Evolutionary conservation across 306 rosid genomes (phyloP), one percentile per base, ranked within the genome.

Genomic region (Dryas alaskensis): DNA sequence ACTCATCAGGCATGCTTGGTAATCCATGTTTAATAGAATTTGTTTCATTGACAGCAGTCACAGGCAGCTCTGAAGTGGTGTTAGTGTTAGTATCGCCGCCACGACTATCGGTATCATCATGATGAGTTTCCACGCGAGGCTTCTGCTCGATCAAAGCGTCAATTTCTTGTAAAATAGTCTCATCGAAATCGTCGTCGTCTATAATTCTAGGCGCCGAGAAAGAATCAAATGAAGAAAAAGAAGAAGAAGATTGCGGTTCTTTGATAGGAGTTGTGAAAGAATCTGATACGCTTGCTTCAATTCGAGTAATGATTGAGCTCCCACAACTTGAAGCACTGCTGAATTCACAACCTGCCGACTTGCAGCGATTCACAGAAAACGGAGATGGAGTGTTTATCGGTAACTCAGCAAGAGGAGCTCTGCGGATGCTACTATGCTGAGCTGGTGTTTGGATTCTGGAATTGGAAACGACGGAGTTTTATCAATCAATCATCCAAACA

Each of bases 131-230:
- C 45, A 14, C 74, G 3, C 8, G 27, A 19, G 77, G 79, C 77
- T 83, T 88, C 89, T 81, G 86, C 85, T 77, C 77, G 46, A 87
- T 84, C 70, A 93, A 65, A 46, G 81, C 75, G 69, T 91, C 97
- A 61, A 93, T 93, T 72, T 86, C 86, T 61, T 85, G 90, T 47
- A 91, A 83, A 78, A 84, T 9, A 6, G 89, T 80, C 54, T 88
- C 94, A 75, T 93, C 94, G 40, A 93, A 85, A 65, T 84, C 93
- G 70, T 84, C 92, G 70, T 81, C 94, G 47, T 83, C 90, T 0
- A 86, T 63, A 74, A 81, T 48, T 5, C 87, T 76, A n/a, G 78
- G 43, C 14, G 47, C 61, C 0, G 69, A 74, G 71, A 86, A 82
- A 43, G 79, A 85, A 74, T 72, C 83, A 60, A 72, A 43, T 44